Percentiles rank a stretch among this genome's conserved stretches.
Conservation (phyloP, 306 rosid genomes). For the Albizia julibrissin region DNA sequence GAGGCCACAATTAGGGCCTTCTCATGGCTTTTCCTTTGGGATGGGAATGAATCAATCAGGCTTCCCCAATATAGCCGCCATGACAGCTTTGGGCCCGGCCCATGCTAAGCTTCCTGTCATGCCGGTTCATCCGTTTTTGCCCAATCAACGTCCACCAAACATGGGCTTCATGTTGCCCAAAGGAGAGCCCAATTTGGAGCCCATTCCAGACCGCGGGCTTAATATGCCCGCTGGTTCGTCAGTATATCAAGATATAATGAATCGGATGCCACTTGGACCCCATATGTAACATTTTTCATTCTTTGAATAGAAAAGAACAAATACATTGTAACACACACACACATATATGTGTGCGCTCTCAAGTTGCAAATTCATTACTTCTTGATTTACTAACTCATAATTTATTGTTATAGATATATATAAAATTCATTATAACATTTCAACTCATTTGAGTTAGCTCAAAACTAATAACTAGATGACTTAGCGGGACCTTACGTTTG, state of each 20-base stretch:
- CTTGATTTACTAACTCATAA: conserved; percentile 30
- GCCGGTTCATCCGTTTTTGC: conserved; percentile 68
- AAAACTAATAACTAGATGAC: neutral
- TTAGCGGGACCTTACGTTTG: neutral
- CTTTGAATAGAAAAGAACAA: conserved; percentile 37
- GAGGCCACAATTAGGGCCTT: conserved; percentile 68
- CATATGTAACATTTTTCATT: conserved; percentile 58
- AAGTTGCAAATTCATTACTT: conserved; percentile 28
- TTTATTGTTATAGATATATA: conserved; percentile 32
- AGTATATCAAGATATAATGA: conserved; percentile 75
- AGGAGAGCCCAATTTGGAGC: conserved; percentile 84
- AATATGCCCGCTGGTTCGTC: conserved; percentile 69
- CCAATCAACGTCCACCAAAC: conserved; percentile 51
- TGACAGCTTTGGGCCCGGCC: conserved; percentile 61
- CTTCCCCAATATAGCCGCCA: conserved; percentile 56
- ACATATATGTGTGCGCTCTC: conserved; percentile 18
- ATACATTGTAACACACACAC: conserved; percentile 26
- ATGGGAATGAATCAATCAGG: conserved; percentile 74
- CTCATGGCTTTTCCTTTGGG: conserved; percentile 70
- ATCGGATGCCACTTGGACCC: conserved; percentile 93
- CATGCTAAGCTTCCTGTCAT: conserved; percentile 65
- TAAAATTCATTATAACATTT: conserved; percentile 31
- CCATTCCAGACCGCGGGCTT: conserved; percentile 56
- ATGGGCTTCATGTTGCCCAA: conserved; percentile 77
- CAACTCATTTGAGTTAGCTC: conserved; percentile 22